Evolutionary conservation across 1,284 basidiomycete genomes (phyloP).

Genomic region (Coriolopsis trogii): DNA sequence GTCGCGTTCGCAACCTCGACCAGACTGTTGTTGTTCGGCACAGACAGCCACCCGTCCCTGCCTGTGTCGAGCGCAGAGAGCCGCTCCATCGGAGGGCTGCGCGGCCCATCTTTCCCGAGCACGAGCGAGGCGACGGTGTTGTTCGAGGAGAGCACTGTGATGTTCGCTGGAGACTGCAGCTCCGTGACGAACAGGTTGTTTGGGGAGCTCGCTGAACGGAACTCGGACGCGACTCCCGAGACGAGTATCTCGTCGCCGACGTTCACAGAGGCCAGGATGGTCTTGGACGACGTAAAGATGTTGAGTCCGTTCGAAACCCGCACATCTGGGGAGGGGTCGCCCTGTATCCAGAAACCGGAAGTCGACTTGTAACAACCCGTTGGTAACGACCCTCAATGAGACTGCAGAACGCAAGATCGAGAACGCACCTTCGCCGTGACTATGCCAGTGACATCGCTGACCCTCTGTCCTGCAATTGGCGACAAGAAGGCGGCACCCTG

Average conservation of each 20-base stretch:
- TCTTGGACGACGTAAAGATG: conserved; percentile 49
- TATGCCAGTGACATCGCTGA: conserved; percentile 53
- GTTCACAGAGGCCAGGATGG: conserved; percentile 44
- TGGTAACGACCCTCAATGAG: background rate
- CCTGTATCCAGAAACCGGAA: conserved; percentile 56
- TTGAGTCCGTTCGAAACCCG: conserved; percentile 45
- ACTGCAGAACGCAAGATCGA: background rate
- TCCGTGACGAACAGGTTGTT: conserved; percentile 56
- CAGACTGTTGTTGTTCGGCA: conserved; percentile 53
- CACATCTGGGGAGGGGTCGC: conserved; percentile 43
- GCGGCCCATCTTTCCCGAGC: conserved; percentile 46
- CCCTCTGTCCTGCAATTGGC: conserved; percentile 48
- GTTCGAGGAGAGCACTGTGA: conserved; percentile 48
- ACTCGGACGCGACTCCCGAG: conserved; percentile 51
- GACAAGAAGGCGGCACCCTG: conserved; percentile 55
- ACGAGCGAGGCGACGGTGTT: conserved; percentile 50
- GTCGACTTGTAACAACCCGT: conserved; percentile 29
- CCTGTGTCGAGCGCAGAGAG: conserved; percentile 54
- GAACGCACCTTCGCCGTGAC: conserved; percentile 46
- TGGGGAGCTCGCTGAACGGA: conserved; percentile 44
- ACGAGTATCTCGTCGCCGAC: conserved; percentile 56
- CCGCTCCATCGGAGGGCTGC: conserved; percentile 53
- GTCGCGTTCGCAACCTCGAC: conserved; percentile 48
- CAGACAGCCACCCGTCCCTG: conserved; percentile 53
- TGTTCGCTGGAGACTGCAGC: conserved; percentile 48